These are phyloP conservation scores for Carex kokanica DNA, from an alignment of 176 grass and related monocot genomes.

Conservation along the genomic window DNA sequence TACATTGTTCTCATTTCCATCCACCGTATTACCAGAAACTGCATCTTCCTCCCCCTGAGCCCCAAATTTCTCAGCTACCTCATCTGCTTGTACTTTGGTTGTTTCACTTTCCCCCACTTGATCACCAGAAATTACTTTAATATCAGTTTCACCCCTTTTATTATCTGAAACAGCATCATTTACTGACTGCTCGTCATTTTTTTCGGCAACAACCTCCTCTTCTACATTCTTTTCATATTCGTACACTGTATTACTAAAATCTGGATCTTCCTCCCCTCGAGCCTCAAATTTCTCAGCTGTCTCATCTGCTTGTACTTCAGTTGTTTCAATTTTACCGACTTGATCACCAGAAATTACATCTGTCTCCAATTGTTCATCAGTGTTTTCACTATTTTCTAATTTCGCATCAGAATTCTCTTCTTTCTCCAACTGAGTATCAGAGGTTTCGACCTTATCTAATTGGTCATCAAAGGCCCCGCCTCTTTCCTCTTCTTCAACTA, in stretches of 20 bases:
- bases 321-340: background rate
- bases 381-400: background rate
- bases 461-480: background rate
- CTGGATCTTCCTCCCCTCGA: background rate
- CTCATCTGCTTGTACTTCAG: background rate
- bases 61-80: conserved; percentile 10
- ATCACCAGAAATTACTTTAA: conserved; percentile 8
- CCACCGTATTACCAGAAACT: background rate
- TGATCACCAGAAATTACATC: conserved; percentile 14
- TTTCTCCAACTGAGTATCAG: background rate
- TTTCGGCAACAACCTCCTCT: background rate
- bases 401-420: background rate
- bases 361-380: conserved; percentile 23
- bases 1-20: background rate
- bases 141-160: background rate
- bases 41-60: background rate
- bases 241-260: background rate
- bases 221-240: background rate
- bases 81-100: background rate
- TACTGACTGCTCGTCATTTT: conserved; percentile 9
- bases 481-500: background rate
- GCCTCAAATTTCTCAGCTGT: conserved; percentile 13
- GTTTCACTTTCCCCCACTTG: background rate
- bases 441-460: background rate
- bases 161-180: conserved; percentile 3